phyloP scores from a whole-genome alignment of 768 basidiomycete species.

The Lentinula lateritia region DNA sequence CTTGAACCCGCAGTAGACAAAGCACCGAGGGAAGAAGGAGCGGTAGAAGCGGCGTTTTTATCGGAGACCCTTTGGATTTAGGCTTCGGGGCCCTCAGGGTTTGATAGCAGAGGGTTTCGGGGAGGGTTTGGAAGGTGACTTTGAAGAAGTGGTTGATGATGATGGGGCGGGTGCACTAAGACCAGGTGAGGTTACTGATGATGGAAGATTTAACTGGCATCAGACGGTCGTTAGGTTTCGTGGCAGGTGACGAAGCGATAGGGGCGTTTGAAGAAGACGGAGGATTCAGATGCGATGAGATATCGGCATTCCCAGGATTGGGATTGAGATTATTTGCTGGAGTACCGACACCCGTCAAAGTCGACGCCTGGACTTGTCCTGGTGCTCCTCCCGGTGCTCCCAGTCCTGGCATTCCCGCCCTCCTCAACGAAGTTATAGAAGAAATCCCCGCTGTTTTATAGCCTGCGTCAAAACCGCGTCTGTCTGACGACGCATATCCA shows the following conservation, averaged over 20 bases:
- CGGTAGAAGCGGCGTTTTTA: not conserved
- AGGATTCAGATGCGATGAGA: not conserved
- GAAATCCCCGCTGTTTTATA: too few relatives aligned
- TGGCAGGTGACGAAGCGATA: not conserved
- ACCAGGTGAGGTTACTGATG: not conserved
- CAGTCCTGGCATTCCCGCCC: not conserved
- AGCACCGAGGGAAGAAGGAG: not conserved
- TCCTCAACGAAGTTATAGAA: not conserved
- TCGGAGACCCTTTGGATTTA: not conserved
- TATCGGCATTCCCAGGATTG: not conserved
- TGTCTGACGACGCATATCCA: too few relatives aligned
- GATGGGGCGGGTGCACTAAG: not conserved
- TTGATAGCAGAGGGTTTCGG: not conserved
- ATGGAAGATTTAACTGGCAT: not conserved
- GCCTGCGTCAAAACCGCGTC: too few relatives aligned
- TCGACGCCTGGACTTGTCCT: not conserved
- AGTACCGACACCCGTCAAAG: not conserved
- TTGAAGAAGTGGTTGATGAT: not conserved
- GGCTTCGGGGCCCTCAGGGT: not conserved
- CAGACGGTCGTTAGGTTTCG: not conserved
- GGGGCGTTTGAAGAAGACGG: not conserved
- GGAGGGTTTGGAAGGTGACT: not conserved
- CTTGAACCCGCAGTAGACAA: not conserved
- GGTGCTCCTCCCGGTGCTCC: too few relatives aligned
- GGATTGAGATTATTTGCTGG: not conserved